phyloP scores from a whole-genome alignment of 2,329 filamentous ascomycete species.

The Monosporascus sp. region DNA sequence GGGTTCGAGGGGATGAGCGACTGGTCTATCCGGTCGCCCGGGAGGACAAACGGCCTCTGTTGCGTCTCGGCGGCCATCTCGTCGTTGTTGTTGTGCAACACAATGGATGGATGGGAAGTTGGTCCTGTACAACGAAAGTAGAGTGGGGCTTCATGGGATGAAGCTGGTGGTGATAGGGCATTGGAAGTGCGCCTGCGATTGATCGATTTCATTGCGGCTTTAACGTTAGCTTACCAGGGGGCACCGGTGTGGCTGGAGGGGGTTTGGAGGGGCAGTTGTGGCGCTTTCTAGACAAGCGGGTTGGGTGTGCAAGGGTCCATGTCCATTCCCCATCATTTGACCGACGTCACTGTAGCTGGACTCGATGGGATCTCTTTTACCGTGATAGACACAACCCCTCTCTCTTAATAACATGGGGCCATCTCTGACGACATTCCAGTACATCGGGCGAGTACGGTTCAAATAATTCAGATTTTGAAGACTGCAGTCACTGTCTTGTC shows the following conservation, averaged over 20 bases:
- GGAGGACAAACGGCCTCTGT: constrained; percentile 64
- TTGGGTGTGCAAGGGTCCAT: too few species aligned
- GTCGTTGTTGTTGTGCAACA: background rate
- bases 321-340: too few species aligned
- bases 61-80: constrained; percentile 43
- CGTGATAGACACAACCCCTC: too few species aligned
- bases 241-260: constrained; percentile 21
- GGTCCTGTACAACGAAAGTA: background rate
- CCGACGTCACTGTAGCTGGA: too few species aligned
- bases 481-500: too few species aligned
- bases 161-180: background rate
- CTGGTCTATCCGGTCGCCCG: constrained; percentile 69
- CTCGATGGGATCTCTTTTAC: too few species aligned
- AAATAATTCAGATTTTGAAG: too few species aligned
- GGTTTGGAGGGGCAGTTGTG: background rate
- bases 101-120: background rate
- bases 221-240: constrained; percentile 15
- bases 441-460: too few species aligned
- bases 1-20: constrained; percentile 61
- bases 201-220: constrained; percentile 12
- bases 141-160: constrained; percentile 5
- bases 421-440: too few species aligned
- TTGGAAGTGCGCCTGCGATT: background rate
- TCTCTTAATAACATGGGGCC: too few species aligned
- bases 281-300: background rate